phyloP scores from a whole-genome alignment of 108 stramenopile species.

The Skeletonema potamos region DNA sequence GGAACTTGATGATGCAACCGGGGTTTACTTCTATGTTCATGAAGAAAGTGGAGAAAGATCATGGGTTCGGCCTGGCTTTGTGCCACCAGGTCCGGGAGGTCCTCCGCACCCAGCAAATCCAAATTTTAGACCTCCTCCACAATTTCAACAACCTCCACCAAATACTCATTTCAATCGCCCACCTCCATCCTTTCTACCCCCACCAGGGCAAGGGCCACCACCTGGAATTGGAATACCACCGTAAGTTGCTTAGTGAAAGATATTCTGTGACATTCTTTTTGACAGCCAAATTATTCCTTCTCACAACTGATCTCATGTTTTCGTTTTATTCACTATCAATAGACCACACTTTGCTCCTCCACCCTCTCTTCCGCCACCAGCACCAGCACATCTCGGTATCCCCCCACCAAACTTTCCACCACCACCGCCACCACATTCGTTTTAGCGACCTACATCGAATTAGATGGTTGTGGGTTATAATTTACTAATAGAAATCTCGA shows the following conservation, averaged over 20 bases:
- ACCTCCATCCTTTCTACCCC: conserved; percentile 6
- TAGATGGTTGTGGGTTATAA: neutral
- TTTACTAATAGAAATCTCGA: too few relatives aligned
- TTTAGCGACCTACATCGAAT: conserved; percentile 1
- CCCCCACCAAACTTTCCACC: conserved; percentile 22
- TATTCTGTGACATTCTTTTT: neutral
- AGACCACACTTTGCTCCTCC: conserved; percentile 10
- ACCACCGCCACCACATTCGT: conserved; percentile 7
- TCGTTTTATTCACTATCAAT: neutral
- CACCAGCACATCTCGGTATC: conserved; percentile 3
- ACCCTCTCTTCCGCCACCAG: neutral
- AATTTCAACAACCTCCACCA: conserved; percentile 23
- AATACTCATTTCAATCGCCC: conserved; percentile 26
- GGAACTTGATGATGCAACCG: conserved; percentile 78
- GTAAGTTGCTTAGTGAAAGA: neutral
- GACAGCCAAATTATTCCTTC: neutral
- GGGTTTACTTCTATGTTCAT: conserved; percentile 64
- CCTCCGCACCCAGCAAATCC: conserved; percentile 16
- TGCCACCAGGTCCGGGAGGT: conserved; percentile 76
- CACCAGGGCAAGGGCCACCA: conserved; percentile 6
- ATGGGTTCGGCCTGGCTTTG: conserved; percentile 86
- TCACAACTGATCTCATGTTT: neutral
- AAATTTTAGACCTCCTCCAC: conserved; percentile 25
- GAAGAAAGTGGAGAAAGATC: conserved; percentile 67
- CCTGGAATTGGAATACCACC: conserved; percentile 6